Percentiles rank a stretch among this genome's conserved stretches.
Evolutionary conservation across 1,284 basidiomycete genomes (phyloP).

Genomic region (Clitocybe nebularis): DNA sequence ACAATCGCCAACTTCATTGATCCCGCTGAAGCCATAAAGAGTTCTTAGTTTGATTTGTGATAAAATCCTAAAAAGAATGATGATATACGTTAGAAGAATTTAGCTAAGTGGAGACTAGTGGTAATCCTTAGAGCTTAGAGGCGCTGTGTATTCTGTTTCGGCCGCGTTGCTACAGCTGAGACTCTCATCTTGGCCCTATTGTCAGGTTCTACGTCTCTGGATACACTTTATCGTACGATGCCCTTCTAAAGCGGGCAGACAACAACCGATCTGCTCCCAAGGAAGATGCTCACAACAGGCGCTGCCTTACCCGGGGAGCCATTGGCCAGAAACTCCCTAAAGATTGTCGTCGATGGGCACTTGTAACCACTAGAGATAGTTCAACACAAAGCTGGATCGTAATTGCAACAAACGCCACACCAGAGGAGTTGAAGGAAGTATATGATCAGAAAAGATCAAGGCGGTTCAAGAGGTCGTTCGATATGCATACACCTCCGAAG

Average conservation of each 20-base stretch:
- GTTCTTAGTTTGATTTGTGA: no score
- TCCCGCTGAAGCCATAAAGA: no score
- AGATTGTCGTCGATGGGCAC: not conserved
- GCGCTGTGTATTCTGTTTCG: no score
- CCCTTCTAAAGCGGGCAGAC: not conserved
- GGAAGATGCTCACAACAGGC: not conserved
- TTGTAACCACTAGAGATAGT: not conserved
- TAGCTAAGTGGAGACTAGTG: no score
- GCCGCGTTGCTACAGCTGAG: not conserved
- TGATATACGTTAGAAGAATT: no score
- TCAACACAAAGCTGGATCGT: not conserved
- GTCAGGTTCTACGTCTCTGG: not conserved
- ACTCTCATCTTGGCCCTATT: not conserved
- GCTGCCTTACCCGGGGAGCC: not conserved
- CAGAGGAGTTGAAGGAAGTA: no score
- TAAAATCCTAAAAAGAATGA: no score
- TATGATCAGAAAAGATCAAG: no score
- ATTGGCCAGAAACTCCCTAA: not conserved
- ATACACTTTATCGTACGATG: not conserved
- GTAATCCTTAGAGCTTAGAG: no score
- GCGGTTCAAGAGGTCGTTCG: no score
- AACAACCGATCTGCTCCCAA: not conserved
- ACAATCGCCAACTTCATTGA: no score
- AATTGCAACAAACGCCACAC: constrained; percentile 1
- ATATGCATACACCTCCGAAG: no score